Conservation (phyloP, 2,329 filamentous ascomycete species). For the Exophiala calicioides region DNA sequence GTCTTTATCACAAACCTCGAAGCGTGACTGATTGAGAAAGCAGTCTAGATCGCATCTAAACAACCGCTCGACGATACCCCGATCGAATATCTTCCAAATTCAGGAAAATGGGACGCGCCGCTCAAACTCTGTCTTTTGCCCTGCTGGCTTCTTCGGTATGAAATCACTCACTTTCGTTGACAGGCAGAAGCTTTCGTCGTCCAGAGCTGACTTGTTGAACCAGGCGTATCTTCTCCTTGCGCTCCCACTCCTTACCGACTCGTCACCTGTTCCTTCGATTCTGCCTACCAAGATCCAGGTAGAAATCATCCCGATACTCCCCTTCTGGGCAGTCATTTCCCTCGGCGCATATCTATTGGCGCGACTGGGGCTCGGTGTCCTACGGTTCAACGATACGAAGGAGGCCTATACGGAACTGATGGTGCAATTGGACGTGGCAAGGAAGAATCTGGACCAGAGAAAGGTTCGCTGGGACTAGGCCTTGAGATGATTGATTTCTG, state of each 20-base stretch:
- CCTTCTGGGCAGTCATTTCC: conserved; percentile 87
- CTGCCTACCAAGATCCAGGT: conserved; percentile 31
- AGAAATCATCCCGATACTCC: conserved; percentile 85
- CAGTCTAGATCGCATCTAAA: too few species aligned
- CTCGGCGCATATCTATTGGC: conserved; percentile 91
- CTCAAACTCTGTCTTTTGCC: conserved; percentile 80
- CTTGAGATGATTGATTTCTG: too few species aligned
- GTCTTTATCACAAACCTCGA: too few species aligned
- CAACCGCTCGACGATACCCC: too few species aligned
- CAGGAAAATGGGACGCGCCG: conserved; percentile 79
- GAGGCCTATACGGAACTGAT: conserved; percentile 87
- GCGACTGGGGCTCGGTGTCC: conserved; percentile 86
- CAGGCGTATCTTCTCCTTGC: conserved; percentile 32
- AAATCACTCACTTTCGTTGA: neutral
- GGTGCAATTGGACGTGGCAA: conserved; percentile 65
- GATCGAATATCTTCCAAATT: neutral
- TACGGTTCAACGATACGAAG: conserved; percentile 96
- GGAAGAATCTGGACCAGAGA: conserved; percentile 43
- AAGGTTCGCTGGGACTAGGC: conserved; percentile 47
- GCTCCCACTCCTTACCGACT: conserved; percentile 29
- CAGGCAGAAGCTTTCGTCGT: neutral
- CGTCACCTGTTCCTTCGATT: conserved; percentile 31
- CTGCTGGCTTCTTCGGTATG: conserved; percentile 25
- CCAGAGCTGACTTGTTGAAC: conserved; percentile 1
- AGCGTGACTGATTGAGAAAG: too few species aligned